Conservation (phyloP, 495 filamentous ascomycete species). For the Trichoderma parareesei region DNA sequence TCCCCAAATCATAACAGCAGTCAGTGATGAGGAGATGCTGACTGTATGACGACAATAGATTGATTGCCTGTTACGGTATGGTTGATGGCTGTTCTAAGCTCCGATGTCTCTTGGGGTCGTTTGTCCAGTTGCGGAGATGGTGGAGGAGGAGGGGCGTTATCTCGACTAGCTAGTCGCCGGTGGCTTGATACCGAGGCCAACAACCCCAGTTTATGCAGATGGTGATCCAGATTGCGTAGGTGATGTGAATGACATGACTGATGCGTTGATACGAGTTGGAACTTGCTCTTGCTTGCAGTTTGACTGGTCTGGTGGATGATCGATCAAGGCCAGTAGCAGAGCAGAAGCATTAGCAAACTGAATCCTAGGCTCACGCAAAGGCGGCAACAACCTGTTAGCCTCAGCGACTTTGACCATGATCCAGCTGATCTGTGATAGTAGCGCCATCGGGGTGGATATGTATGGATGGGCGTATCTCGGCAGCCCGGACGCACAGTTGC, state of each 20-base stretch:
- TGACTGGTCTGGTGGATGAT: too few relatives aligned
- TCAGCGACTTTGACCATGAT: too few relatives aligned
- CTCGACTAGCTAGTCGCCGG: neutral
- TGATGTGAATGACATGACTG: neutral
- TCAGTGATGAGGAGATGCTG: neutral
- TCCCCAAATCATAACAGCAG: neutral
- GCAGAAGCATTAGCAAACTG: too few relatives aligned
- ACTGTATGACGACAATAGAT: neutral
- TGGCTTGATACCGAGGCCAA: neutral
- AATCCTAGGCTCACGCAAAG: too few relatives aligned
- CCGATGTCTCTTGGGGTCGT: neutral
- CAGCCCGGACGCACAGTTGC: too few relatives aligned
- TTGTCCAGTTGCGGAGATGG: neutral
- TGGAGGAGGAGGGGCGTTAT: neutral
- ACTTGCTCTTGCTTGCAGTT: neutral
- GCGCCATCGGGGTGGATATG: too few relatives aligned
- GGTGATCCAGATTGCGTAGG: neutral
- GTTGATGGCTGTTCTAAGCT: neutral
- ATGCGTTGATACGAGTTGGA: neutral
- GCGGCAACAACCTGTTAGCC: too few relatives aligned
- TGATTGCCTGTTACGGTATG: slow-evolving; percentile 4
- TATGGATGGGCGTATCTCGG: too few relatives aligned
- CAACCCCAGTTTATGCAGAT: neutral
- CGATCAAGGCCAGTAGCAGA: too few relatives aligned
- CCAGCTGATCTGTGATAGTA: too few relatives aligned